phyloP scores from a whole-genome alignment of 2,329 filamentous ascomycete genomes.

The Apiospora aurea region DNA sequence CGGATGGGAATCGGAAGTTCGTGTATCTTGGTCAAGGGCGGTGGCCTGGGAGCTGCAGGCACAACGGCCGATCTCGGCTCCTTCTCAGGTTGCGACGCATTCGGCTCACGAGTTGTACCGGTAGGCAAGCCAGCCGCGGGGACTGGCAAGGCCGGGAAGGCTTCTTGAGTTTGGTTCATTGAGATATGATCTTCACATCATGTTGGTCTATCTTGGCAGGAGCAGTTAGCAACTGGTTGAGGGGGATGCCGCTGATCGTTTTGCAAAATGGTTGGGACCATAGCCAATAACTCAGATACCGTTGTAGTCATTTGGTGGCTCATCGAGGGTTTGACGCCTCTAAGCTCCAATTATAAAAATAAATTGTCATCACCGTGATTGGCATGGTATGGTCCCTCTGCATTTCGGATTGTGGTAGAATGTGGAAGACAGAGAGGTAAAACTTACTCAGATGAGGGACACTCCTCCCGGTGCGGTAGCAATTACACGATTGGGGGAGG shows the following conservation, averaged over 20 bases:
- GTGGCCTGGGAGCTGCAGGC: conserved; percentile 27
- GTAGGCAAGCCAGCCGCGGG: conserved; percentile 23
- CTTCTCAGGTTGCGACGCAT: conserved; percentile 27
- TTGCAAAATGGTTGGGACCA: conserved; percentile 32
- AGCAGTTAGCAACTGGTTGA: not conserved
- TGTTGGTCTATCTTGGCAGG: conserved; percentile 47
- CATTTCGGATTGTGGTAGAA: not conserved
- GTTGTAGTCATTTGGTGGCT: conserved; percentile 87
- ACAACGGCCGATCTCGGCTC: not conserved
- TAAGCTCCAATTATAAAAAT: conserved; percentile 57
- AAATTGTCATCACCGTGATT: conserved; percentile 68
- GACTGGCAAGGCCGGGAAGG: conserved; percentile 29
- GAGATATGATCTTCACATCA: conserved; percentile 44
- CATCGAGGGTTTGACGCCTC: conserved; percentile 67
- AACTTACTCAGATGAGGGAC: conserved; percentile 35
- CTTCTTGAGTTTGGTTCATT: conserved; percentile 42
- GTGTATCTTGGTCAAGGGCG: conserved; percentile 76
- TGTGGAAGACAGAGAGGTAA: not conserved
- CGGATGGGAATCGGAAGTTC: conserved; percentile 80
- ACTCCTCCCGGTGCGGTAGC: conserved; percentile 32
- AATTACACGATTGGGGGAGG: conserved; percentile 32
- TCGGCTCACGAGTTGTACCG: conserved; percentile 33
- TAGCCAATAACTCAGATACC: conserved; percentile 81
- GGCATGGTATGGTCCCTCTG: conserved; percentile 4
- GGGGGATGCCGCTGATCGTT: not conserved